These are phyloP conservation scores for Ceratobasidium sp. DNA, from an alignment of 1,284 basidiomycete genomes.

Conservation along the genomic window DNA sequence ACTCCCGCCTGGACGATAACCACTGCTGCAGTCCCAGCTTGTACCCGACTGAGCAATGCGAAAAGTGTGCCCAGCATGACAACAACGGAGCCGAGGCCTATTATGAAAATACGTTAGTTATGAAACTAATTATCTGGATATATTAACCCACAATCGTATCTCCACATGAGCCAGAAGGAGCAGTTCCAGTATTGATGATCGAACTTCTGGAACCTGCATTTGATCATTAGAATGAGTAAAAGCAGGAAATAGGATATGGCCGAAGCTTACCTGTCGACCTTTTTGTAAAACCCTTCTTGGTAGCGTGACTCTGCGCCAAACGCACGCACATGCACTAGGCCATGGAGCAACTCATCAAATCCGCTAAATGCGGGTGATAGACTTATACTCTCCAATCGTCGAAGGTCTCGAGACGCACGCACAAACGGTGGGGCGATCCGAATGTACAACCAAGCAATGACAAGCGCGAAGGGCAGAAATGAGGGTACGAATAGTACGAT, in stretches of 20 bases:
- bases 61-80: slow-evolving; percentile 82
- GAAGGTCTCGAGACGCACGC: slow-evolving; percentile 76
- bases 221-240: not conserved
- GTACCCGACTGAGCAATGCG: slow-evolving; percentile 74
- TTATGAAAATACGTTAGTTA: slow-evolving; percentile 11
- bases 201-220: slow-evolving; percentile 70
- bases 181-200: slow-evolving; percentile 79
- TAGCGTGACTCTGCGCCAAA: slow-evolving; percentile 85
- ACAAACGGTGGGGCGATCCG: slow-evolving; percentile 78
- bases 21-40: slow-evolving; percentile 80
- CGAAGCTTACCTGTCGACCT: slow-evolving; percentile 71
- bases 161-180: slow-evolving; percentile 77
- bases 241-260: slow-evolving; percentile 50
- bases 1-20: slow-evolving; percentile 82
- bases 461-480: slow-evolving; percentile 74
- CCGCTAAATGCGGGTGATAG: slow-evolving; percentile 79
- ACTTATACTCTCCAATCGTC: slow-evolving; percentile 77
- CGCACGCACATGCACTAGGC: slow-evolving; percentile 82
- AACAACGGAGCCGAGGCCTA: slow-evolving; percentile 80
- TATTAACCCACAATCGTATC: slow-evolving; percentile 72
- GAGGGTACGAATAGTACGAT: slow-evolving; percentile 75
- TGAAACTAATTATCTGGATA: slow-evolving; percentile 13
- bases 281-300: slow-evolving; percentile 76
- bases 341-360: slow-evolving; percentile 82
- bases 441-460: slow-evolving; percentile 80